These are phyloP conservation scores for Backusella sp. DNA, from an alignment of 192 early-diverging fungal genomes.

Conservation along the genomic window DNA sequence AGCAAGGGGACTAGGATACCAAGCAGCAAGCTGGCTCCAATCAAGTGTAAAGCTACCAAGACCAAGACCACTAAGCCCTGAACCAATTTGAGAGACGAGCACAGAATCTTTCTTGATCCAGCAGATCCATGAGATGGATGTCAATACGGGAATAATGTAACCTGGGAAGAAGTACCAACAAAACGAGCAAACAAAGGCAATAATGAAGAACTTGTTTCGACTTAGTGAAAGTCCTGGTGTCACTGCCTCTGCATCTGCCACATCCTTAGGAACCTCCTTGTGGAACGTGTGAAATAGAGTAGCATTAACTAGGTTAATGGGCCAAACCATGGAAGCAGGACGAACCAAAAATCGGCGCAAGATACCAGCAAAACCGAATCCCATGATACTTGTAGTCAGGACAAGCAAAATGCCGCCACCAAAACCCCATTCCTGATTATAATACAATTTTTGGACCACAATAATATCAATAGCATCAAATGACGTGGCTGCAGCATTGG, in stretches of 20 bases:
- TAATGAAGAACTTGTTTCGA: conserved; percentile 46
- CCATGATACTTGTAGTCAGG: conserved; percentile 59
- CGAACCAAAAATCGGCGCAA: conserved; percentile 43
- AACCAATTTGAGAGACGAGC: conserved; percentile 50
- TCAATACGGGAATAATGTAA: conserved; percentile 65
- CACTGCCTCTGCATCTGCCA: conserved; percentile 23
- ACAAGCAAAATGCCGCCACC: conserved; percentile 64
- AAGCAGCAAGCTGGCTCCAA: conserved; percentile 69
- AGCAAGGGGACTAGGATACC: conserved; percentile 58
- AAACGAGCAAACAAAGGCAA: conserved; percentile 43
- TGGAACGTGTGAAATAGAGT: conserved; percentile 48
- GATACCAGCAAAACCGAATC: conserved; percentile 45
- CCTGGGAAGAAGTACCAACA: conserved; percentile 62
- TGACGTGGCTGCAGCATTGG: conserved; percentile 64
- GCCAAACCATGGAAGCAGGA: conserved; percentile 43
- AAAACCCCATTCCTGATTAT: conserved; percentile 65
- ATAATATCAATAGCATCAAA: conserved; percentile 78
- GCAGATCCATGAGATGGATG: conserved; percentile 65
- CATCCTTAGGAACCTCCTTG: conserved; percentile 30
- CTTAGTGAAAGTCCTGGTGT: conserved; percentile 24
- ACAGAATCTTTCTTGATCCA: conserved; percentile 53
- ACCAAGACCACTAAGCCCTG: conserved; percentile 62
- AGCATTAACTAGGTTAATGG: conserved; percentile 55
- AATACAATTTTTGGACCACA: conserved; percentile 65
- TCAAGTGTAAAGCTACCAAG: conserved; percentile 71